A percentile compares a stretch with the other conserved stretches of the same genome.
Conservation (phyloP, 768 basidiomycete species). For the Tylopilus rubrobrunneus region DNA sequence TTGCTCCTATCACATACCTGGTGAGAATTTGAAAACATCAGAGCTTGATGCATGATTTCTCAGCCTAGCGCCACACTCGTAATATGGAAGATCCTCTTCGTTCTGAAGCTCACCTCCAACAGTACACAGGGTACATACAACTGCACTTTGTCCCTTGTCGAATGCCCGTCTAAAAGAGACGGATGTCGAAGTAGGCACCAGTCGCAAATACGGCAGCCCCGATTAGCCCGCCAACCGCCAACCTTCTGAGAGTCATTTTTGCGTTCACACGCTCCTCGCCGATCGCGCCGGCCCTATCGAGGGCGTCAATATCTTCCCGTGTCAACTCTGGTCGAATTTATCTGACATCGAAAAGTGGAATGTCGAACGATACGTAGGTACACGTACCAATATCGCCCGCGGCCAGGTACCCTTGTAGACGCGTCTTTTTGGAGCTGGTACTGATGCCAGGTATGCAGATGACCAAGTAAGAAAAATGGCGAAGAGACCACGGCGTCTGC, state of each 20-base stretch:
- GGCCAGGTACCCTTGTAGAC: conserved; percentile 63
- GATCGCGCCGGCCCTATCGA: conserved; percentile 53
- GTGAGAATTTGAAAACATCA: no score
- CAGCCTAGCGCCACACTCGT: no score
- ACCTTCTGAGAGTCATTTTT: not conserved
- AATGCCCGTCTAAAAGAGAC: conserved; percentile 22
- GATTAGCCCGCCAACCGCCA: not conserved
- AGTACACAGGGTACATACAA: not conserved
- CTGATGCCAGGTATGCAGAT: conserved; percentile 27
- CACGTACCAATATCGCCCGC: conserved; percentile 58
- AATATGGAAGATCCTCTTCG: not conserved
- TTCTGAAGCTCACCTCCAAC: not conserved
- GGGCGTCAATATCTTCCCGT: conserved; percentile 45
- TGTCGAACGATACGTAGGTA: not conserved
- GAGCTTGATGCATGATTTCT: no score
- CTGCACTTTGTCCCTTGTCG: not conserved
- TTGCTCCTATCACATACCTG: no score
- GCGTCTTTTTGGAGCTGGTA: conserved; percentile 59
- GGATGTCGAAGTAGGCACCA: conserved; percentile 9
- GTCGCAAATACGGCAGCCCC: conserved; percentile 4
- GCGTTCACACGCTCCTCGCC: conserved; percentile 4
- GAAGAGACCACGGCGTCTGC: not conserved
- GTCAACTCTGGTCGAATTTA: conserved; percentile 39
- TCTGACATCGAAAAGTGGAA: no score
- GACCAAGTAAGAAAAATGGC: not conserved